Evolutionary conservation across 176 grass and related monocot genomes (phyloP), one percentile per base, ranked within the genome.

Genomic region (Saccharum officinarum): DNA sequence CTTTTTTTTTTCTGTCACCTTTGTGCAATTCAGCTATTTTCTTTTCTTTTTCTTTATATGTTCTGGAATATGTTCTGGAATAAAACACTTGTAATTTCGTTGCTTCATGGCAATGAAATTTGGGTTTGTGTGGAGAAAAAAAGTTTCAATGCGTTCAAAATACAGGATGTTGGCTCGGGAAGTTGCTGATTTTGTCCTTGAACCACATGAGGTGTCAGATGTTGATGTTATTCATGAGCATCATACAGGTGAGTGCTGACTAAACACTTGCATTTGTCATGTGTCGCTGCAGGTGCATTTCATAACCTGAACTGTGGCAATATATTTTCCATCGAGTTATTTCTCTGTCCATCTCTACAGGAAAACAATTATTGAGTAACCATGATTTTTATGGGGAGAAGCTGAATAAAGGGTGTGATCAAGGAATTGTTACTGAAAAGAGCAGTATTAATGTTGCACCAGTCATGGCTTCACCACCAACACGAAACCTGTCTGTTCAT

Each of bases 51-150:
- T 62, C n/a, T 88, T 26, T 75, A 13, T n/a, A 69, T 76, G 16
- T 76, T 68, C 14, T 68, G 69, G 69, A 84, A 13, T n/a, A 69
- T 76, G 16, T 76, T 68, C 14, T 68, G 69, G 69, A 84, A 80
- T 46, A 66, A 75, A 52, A 4, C 46, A 42, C 16, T 75, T 64
- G 9, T 37, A 73, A 65, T 73, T 54, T 17, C 2, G 20, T 60
- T 60, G 55, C 22, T 60, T 60, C 55, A 23, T 11, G 22, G 22
- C 55, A 60, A 60, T 23, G 22, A 65, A 30, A 54, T 4, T 80
- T 16, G 45, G 40, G 20, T 60, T 60, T 60, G 8, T 10, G 8
- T 23, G 8, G 22, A 60, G 20, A 23, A 60, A 23, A 59, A 23
- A 34, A 37, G 25, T 68, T 34, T 63, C 37, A 49, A 36, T 38